Evolutionary conservation across 208 protist genomes (phyloP).

Genomic region (Trypanosoma brucei): DNA sequence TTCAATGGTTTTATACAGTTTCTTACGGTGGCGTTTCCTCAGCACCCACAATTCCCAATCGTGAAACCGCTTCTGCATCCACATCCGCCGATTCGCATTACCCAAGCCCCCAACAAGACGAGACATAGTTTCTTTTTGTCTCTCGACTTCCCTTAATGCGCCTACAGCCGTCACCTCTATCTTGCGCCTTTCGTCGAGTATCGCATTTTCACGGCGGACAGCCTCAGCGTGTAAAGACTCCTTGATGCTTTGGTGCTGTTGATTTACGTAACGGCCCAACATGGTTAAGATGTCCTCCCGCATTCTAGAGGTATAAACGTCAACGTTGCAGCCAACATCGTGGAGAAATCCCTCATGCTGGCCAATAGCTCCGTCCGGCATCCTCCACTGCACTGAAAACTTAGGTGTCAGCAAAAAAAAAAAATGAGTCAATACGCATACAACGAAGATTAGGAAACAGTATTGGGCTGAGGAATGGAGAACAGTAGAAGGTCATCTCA

Average conservation of each 20-base stretch:
- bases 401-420: constrained; percentile 3
- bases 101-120: constrained; percentile 8
- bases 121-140: constrained; percentile 2
- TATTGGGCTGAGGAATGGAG: no score
- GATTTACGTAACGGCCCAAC: constrained; percentile 6
- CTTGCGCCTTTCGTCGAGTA: constrained; percentile 13
- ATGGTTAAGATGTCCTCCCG: constrained; percentile 21
- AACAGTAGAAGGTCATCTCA: no score
- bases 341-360: constrained; percentile 10
- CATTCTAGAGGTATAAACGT: constrained; percentile 21
- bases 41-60: constrained; percentile 31
- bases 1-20: constrained; percentile 9
- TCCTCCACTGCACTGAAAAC: constrained; percentile 2
- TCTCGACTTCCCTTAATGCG: constrained; percentile 2
- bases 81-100: not conserved
- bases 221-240: constrained; percentile 11
- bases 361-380: constrained; percentile 6
- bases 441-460: no score
- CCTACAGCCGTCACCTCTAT: not conserved
- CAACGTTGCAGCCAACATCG: constrained; percentile 16
- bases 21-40: constrained; percentile 18
- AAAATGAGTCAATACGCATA: not conserved
- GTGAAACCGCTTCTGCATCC: constrained; percentile 17
- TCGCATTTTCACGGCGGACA: constrained; percentile 7
- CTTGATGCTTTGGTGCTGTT: constrained; percentile 8